These are phyloP conservation scores for Heritiera littoralis DNA, from an alignment of 345 rosid species.

Conservation along the genomic window DNA sequence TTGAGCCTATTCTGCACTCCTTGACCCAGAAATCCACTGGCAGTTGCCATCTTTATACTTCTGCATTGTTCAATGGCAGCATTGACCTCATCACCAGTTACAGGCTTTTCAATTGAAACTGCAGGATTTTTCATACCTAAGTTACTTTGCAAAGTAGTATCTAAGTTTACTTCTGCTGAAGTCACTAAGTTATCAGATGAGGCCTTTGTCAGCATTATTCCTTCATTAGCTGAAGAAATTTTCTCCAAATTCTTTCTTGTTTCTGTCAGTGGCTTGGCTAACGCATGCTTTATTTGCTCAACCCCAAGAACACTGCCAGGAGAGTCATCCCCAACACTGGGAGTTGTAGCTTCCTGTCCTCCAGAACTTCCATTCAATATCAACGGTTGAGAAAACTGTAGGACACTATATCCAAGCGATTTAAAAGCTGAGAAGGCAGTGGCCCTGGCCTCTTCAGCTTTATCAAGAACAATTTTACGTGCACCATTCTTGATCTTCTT, in stretches of 20 bases:
- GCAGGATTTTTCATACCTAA: slow-evolving; percentile 32
- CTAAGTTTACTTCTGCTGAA: slow-evolving; percentile 40
- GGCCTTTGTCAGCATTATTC: slow-evolving; percentile 36
- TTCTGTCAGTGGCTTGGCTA: slow-evolving; percentile 34
- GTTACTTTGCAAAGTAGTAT: slow-evolving; percentile 24
- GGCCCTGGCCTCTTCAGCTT: slow-evolving; percentile 94
- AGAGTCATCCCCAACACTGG: slow-evolving; percentile 34
- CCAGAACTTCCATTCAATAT: slow-evolving; percentile 37
- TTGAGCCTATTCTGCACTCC: slow-evolving; percentile 22
- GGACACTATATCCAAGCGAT: slow-evolving; percentile 77
- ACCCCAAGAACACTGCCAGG: slow-evolving; percentile 30
- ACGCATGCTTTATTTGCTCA: slow-evolving; percentile 33
- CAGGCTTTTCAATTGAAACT: slow-evolving; percentile 31
- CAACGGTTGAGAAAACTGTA: slow-evolving; percentile 60
- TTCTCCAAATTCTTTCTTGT: slow-evolving; percentile 36
- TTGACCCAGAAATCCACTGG: slow-evolving; percentile 26
- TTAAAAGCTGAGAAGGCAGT: slow-evolving; percentile 92
- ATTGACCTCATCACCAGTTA: slow-evolving; percentile 25
- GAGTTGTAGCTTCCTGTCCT: slow-evolving; percentile 36
- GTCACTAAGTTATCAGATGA: slow-evolving; percentile 38
- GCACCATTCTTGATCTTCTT: slow-evolving; percentile 96
- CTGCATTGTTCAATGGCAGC: slow-evolving; percentile 23
- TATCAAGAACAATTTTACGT: slow-evolving; percentile 90
- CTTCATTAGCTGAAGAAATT: slow-evolving; percentile 34
- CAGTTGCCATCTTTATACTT: slow-evolving; percentile 30